phyloP scores from a whole-genome alignment of 768 basidiomycete genomes.

The Russula griseocarnosa region DNA sequence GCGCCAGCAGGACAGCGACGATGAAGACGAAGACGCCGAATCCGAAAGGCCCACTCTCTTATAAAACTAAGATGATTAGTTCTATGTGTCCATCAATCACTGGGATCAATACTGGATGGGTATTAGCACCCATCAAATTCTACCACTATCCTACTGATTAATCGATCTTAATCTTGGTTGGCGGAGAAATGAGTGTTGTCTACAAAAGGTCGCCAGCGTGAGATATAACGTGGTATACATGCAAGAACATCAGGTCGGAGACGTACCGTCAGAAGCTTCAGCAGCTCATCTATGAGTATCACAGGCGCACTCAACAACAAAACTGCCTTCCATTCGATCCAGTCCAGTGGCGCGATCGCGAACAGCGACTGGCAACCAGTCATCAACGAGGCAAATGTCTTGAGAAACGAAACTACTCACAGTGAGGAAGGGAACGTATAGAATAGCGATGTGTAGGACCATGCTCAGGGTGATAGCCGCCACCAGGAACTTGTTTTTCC shows the following conservation, averaged over 20 bases:
- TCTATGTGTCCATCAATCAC: slow-evolving; percentile 2
- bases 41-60: slow-evolving; percentile 9
- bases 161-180: slow-evolving; percentile 49
- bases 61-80: not conserved
- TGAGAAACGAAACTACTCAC: slow-evolving; percentile 42
- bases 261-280: slow-evolving; percentile 79
- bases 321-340: slow-evolving; percentile 93
- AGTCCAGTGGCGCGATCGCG: slow-evolving; percentile 90
- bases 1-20: slow-evolving; percentile 63
- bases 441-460: slow-evolving; percentile 88
- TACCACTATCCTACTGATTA: slow-evolving; percentile 28
- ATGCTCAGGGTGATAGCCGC: slow-evolving; percentile 87
- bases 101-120: not conserved
- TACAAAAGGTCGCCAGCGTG: slow-evolving; percentile 29
- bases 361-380: slow-evolving; percentile 59
- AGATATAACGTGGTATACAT: not conserved
- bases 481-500: slow-evolving; percentile 93
- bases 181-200: slow-evolving; percentile 57
- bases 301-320: slow-evolving; percentile 85
- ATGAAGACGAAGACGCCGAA: slow-evolving; percentile 32
- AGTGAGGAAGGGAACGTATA: slow-evolving; percentile 96
- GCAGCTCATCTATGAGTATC: slow-evolving; percentile 79
- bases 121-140: not conserved
- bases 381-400: slow-evolving; percentile 6
- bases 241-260: not conserved